phyloP scores from a whole-genome alignment of 139 green algal species.

The Coccomyxa sp. region DNA sequence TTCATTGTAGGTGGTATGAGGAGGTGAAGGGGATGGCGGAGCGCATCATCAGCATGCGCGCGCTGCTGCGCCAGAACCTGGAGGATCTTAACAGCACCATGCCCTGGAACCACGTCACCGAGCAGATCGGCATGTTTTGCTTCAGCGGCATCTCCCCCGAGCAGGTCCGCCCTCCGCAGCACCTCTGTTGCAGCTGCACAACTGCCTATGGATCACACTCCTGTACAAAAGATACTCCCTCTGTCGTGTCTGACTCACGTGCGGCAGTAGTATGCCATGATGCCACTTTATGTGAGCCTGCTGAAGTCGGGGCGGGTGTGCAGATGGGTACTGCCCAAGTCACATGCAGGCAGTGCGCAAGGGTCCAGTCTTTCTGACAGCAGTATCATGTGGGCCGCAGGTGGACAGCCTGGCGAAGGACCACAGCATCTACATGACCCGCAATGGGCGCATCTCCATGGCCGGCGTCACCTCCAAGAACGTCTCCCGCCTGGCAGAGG shows the following conservation, averaged over 20 bases:
- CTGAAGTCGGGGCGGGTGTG: too few relatives aligned
- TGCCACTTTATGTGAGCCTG: too few relatives aligned
- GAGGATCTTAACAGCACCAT: slow-evolving; percentile 49
- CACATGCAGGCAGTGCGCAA: background rate
- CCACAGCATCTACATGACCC: slow-evolving; percentile 87
- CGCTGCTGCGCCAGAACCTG: slow-evolving; percentile 56
- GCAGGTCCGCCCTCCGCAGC: slow-evolving; percentile 18
- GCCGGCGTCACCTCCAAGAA: slow-evolving; percentile 84
- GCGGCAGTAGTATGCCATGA: too few relatives aligned
- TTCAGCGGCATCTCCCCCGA: slow-evolving; percentile 58
- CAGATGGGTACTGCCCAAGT: background rate
- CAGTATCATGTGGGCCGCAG: slow-evolving; percentile 20
- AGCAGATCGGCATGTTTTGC: slow-evolving; percentile 93
- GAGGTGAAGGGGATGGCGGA: slow-evolving; percentile 72
- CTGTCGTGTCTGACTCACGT: too few relatives aligned
- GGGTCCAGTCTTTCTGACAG: too few relatives aligned
- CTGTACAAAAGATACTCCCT: too few relatives aligned
- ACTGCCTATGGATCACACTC: too few relatives aligned
- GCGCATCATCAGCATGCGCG: slow-evolving; percentile 86
- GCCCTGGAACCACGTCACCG: slow-evolving; percentile 76
- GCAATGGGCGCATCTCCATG: slow-evolving; percentile 92
- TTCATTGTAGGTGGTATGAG: slow-evolving; percentile 1
- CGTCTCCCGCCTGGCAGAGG: slow-evolving; percentile 70
- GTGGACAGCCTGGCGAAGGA: slow-evolving; percentile 74
- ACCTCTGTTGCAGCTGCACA: slow-evolving; percentile 9